A percentile compares a stretch with the other conserved stretches of the same genome.
Evolutionary conservation across 2,329 filamentous ascomycete species (phyloP).

Genomic region (Davidsoniella australis): DNA sequence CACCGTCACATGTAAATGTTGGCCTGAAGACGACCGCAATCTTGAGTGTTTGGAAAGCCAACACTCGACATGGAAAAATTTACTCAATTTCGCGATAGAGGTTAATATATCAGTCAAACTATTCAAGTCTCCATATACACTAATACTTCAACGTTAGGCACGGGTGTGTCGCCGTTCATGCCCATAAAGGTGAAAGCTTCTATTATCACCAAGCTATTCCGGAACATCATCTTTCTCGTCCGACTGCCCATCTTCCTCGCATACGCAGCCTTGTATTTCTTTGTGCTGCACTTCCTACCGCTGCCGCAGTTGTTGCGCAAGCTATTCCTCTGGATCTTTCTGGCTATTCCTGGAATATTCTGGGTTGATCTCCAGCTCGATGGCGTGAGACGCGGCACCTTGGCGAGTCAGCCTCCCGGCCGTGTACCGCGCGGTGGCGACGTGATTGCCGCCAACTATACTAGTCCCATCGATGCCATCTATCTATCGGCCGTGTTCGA

Average conservation of each 20-base stretch:
- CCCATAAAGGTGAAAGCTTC: slow-evolving; percentile 49
- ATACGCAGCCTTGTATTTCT: slow-evolving; percentile 54
- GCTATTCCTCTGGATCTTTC: slow-evolving; percentile 68
- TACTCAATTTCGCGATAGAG: slow-evolving; percentile 80
- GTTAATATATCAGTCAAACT: slow-evolving; percentile 26
- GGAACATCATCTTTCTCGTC: slow-evolving; percentile 59
- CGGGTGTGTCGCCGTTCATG: slow-evolving; percentile 90
- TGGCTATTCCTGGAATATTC: slow-evolving; percentile 85
- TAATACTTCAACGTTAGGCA: slow-evolving; percentile 40
- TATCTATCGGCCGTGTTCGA: slow-evolving; percentile 95
- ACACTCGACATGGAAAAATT: slow-evolving; percentile 66
- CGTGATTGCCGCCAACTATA: slow-evolving; percentile 80
- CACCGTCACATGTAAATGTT: too few species aligned
- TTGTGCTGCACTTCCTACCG: slow-evolving; percentile 68
- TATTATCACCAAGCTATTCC: slow-evolving; percentile 43
- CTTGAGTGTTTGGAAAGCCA: too few species aligned
- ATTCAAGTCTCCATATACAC: neutral
- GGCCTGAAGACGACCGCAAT: too few species aligned
- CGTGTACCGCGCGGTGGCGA: slow-evolving; percentile 64
- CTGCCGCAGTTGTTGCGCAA: slow-evolving; percentile 50
- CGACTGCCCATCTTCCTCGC: slow-evolving; percentile 63
- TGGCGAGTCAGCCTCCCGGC: slow-evolving; percentile 54
- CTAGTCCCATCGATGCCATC: slow-evolving; percentile 78
- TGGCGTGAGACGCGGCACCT: slow-evolving; percentile 79
- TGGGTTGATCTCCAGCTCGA: slow-evolving; percentile 98